Percentiles rank a stretch among this genome's conserved stretches.
Evolutionary conservation across 176 grass and related monocot species (phyloP).

Genomic region (Neostapfia colusana): DNA sequence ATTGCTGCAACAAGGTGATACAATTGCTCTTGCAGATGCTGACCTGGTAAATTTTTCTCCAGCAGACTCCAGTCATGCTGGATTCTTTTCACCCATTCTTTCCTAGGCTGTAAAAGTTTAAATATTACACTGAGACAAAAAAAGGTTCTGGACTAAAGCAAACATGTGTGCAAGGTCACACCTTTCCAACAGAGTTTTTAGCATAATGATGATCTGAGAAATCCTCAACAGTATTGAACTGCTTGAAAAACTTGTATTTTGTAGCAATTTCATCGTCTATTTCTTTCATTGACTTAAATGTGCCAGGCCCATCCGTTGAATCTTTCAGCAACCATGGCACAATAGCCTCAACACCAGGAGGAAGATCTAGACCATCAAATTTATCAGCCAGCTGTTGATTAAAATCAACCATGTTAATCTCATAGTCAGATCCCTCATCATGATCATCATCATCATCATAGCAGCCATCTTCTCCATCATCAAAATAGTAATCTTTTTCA

Average conservation of each 20-base stretch:
- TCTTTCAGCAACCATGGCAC: constrained; percentile 59
- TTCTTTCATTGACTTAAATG: constrained; percentile 54
- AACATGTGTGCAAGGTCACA: constrained; percentile 21
- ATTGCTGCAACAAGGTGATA: not conserved
- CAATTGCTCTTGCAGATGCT: constrained; percentile 17
- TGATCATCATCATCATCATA: constrained; percentile 40
- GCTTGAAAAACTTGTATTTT: constrained; percentile 79
- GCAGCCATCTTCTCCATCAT: constrained; percentile 44
- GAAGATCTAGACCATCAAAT: constrained; percentile 76
- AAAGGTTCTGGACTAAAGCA: not conserved
- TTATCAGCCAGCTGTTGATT: constrained; percentile 63
- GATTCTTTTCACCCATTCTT: constrained; percentile 77
- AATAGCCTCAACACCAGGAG: constrained; percentile 78
- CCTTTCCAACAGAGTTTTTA: constrained; percentile 47
- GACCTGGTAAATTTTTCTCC: constrained; percentile 88
- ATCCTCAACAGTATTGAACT: constrained; percentile 78
- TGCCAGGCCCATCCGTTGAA: constrained; percentile 19
- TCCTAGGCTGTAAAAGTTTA: constrained; percentile 51
- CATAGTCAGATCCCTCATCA: constrained; percentile 49
- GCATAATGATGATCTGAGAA: constrained; percentile 75
- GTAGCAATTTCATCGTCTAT: constrained; percentile 63
- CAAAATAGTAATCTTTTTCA: constrained; percentile 65
- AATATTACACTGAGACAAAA: not conserved
- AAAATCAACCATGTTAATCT: constrained; percentile 45
- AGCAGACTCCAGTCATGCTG: constrained; percentile 87